These are phyloP conservation scores for Apiotrichum siamense DNA, from an alignment of 1,284 basidiomycete genomes.

Conservation along the genomic window DNA sequence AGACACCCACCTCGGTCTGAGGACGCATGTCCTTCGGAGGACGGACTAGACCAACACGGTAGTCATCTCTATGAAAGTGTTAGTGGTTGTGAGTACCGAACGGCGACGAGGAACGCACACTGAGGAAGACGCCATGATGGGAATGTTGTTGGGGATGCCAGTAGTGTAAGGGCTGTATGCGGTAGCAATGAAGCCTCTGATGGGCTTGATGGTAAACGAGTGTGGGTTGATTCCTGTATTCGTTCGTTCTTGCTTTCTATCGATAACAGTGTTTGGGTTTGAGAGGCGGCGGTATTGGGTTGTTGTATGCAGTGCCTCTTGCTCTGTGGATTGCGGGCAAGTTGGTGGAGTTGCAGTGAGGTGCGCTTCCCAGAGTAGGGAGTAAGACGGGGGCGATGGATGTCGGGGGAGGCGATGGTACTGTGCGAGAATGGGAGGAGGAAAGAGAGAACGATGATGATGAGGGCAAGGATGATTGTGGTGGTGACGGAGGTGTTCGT, in stretches of 20 bases:
- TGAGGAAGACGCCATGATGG: slow-evolving; percentile 46
- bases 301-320: too few relatives aligned
- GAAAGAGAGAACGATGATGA: background rate
- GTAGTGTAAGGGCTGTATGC: background rate
- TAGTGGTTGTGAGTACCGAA: background rate
- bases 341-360: background rate
- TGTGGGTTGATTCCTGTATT: too few relatives aligned
- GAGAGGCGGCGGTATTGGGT: too few relatives aligned
- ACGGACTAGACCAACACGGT: slow-evolving; percentile 56
- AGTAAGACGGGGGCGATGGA: background rate
- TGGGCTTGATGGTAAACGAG: too few relatives aligned
- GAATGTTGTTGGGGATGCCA: background rate
- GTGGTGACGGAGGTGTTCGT: background rate
- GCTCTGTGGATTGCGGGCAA: too few relatives aligned
- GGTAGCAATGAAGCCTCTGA: too few relatives aligned
- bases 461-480: background rate
- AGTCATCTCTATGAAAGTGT: slow-evolving; percentile 22
- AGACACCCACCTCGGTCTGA: slow-evolving; percentile 64
- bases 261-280: too few relatives aligned
- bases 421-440: background rate
- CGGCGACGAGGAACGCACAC: slow-evolving; percentile 20
- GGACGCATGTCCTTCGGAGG: slow-evolving; percentile 87
- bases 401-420: background rate
- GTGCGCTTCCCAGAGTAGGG: too few relatives aligned
- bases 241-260: too few relatives aligned